Evolutionary conservation across 441 rosid genomes (phyloP).

Genomic region (Dalechampia spathulata): DNA sequence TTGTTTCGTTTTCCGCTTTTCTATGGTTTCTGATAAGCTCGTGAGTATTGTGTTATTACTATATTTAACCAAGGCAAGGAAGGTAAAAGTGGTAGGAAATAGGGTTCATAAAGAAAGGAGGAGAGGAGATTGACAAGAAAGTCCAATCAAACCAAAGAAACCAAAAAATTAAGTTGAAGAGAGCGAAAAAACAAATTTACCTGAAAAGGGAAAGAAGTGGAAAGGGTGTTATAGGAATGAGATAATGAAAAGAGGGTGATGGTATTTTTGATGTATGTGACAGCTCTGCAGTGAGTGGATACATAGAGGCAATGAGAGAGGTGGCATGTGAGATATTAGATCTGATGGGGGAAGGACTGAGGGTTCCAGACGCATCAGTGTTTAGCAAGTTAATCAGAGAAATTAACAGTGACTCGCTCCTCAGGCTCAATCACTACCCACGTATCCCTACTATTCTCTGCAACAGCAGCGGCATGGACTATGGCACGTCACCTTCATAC

Average conservation of each 20-base stretch:
- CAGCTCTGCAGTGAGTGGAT: conserved; percentile 58
- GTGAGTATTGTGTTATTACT: no score
- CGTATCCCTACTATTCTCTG: conserved; percentile 19
- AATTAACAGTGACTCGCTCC: conserved; percentile 52
- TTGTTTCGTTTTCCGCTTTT: no score
- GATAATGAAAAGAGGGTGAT: not conserved
- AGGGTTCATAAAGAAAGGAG: no score
- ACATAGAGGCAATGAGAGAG: conserved; percentile 54
- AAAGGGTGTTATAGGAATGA: not conserved
- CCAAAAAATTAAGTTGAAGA: not conserved
- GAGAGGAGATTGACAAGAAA: conserved; percentile 15
- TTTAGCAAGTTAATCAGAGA: conserved; percentile 61
- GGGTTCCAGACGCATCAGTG: conserved; percentile 37
- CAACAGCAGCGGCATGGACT: conserved; percentile 2
- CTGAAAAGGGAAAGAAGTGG: not conserved
- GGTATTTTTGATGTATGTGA: not conserved
- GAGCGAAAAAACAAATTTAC: not conserved
- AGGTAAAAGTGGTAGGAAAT: not conserved
- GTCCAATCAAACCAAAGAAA: conserved; percentile 29
- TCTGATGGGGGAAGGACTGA: conserved; percentile 60
- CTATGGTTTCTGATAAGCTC: no score
- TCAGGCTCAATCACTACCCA: conserved; percentile 87
- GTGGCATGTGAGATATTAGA: conserved; percentile 71
- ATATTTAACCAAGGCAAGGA: not conserved
- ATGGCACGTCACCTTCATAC: conserved; percentile 16